These are phyloP conservation scores for Magnusiomyces ingens DNA, from an alignment of 1,139 yeast species.

Conservation along the genomic window DNA sequence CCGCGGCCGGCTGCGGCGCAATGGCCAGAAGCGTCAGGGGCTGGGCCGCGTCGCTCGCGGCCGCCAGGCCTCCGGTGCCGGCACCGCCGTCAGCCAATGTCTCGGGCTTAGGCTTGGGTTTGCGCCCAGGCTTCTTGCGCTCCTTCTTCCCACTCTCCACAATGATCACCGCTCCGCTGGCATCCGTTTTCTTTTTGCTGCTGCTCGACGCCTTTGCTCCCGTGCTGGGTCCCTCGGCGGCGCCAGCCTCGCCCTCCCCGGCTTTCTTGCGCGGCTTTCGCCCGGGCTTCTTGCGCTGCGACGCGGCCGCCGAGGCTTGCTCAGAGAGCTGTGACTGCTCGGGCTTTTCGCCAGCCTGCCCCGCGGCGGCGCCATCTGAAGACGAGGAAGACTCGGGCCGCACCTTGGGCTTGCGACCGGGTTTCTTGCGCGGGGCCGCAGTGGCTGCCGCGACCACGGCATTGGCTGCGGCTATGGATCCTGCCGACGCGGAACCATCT, in stretches of 20 bases:
- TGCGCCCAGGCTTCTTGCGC: slow-evolving; percentile 3
- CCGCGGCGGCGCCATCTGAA: no score
- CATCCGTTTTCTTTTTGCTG: background rate
- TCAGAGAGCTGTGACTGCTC: no score
- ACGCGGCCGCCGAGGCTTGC: background rate
- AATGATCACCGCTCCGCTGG: background rate
- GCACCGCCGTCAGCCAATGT: no score
- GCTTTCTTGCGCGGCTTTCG: no score
- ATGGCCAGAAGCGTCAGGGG: no score
- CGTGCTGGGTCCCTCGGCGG: no score
- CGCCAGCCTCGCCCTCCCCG: no score
- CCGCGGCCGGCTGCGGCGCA: no score
- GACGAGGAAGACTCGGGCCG: background rate
- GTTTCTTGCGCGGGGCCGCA: background rate
- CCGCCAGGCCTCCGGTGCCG: no score
- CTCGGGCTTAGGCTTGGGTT: background rate
- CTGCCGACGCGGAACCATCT: background rate
- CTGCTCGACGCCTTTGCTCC: no score
- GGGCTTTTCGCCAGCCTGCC: no score
- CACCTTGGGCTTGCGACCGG: background rate
- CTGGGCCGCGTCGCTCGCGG: no score
- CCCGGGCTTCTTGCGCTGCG: background rate
- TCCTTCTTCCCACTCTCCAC: background rate
- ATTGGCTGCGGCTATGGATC: background rate
- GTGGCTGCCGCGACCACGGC: background rate